phyloP scores from a whole-genome alignment of 768 basidiomycete genomes.

The Lentinula sp. region DNA sequence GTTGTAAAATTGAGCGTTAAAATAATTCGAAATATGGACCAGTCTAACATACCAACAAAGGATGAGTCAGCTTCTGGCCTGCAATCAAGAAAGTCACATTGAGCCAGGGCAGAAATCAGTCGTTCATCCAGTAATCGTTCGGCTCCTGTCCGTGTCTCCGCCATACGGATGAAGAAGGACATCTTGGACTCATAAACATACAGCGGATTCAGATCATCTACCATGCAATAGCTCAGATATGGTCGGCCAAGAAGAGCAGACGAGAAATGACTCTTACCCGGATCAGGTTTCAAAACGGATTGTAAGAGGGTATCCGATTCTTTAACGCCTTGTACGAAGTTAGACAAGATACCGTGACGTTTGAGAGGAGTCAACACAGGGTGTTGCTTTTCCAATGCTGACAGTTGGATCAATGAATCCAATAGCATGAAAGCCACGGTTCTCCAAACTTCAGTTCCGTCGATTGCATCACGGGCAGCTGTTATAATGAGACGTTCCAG shows the following conservation, averaged over 20 bases:
- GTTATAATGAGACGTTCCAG: constrained; percentile 69
- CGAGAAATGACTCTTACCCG: constrained; percentile 49
- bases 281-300: constrained; percentile 80
- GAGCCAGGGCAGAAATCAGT: constrained; percentile 64
- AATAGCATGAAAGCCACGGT: constrained; percentile 90
- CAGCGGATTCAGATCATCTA: constrained; percentile 79
- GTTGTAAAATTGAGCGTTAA: neutral
- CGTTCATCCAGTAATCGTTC: constrained; percentile 80
- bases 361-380: constrained; percentile 50
- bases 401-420: constrained; percentile 73
- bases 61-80: constrained; percentile 79
- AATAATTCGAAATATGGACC: neutral
- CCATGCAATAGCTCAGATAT: neutral
- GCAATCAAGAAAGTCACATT: constrained; percentile 84
- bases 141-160: constrained; percentile 77
- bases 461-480: constrained; percentile 86
- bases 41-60: constrained; percentile 57
- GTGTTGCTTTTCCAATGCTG: constrained; percentile 63
- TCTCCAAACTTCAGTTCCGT: constrained; percentile 96
- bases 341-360: constrained; percentile 71
- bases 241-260: constrained; percentile 6
- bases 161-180: constrained; percentile 80
- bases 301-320: constrained; percentile 74
- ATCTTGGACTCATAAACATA: constrained; percentile 96
- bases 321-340: constrained; percentile 80